phyloP scores from a whole-genome alignment of 176 grass and related monocot species.

The Rhynchospora breviuscula region DNA sequence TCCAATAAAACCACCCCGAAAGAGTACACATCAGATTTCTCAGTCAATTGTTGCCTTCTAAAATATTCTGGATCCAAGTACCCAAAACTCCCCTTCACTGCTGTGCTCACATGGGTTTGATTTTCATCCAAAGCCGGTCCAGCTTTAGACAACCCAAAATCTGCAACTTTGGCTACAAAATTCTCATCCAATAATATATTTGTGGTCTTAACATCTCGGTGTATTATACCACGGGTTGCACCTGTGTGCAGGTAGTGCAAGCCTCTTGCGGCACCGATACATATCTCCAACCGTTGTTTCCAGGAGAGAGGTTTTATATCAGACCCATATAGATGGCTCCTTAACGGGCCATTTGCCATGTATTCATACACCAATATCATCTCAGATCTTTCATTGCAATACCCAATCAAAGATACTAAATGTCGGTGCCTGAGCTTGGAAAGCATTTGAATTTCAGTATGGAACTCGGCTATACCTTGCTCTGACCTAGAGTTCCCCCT shows the following conservation, averaged over 20 bases:
- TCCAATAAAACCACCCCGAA: conserved; percentile 91
- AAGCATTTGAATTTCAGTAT: conserved; percentile 84
- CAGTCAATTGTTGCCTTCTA: conserved; percentile 84
- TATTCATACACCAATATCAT: conserved; percentile 97
- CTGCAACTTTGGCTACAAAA: conserved; percentile 88
- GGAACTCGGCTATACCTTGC: conserved; percentile 79
- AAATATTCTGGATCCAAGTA: conserved; percentile 97
- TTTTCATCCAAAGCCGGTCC: conserved; percentile 88
- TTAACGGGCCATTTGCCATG: conserved; percentile 93
- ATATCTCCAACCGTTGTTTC: conserved; percentile 81
- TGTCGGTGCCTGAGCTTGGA: conserved; percentile 88
- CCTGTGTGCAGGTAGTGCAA: conserved; percentile 97
- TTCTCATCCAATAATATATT: conserved; percentile 91
- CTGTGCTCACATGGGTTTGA: conserved; percentile 88
- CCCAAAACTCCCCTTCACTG: conserved; percentile 88
- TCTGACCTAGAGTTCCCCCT: conserved; percentile 86
- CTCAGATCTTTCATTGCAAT: conserved; percentile 76
- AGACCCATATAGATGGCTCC: conserved; percentile 71
- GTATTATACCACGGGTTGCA: conserved; percentile 81
- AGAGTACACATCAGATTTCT: conserved; percentile 93
- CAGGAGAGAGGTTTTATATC: conserved; percentile 64
- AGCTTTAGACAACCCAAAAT: conserved; percentile 93
- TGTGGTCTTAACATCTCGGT: conserved; percentile 91
- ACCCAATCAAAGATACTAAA: conserved; percentile 85
- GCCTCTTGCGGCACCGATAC: conserved; percentile 92